Evolutionary conservation across 306 rosid genomes (phyloP), one percentile per base, ranked within the genome.

Genomic region (Senna siamea): DNA sequence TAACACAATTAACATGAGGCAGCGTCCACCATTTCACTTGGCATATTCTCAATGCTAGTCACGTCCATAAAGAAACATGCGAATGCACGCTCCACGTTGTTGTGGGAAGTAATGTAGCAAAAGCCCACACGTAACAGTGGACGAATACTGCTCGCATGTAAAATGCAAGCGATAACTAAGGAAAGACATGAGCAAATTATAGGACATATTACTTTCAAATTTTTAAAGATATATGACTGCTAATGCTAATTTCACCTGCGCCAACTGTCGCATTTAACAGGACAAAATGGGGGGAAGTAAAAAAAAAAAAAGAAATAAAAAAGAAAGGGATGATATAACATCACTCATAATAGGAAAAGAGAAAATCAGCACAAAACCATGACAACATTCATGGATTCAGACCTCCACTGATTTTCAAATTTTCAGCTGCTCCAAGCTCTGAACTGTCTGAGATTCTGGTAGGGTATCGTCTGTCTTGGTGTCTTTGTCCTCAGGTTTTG

Each of bases 361-460:
- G 83, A 81, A 80, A 73, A 79, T 70, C 79, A 80, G 63, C 84
- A 82, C 80, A 84, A 92, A 92, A 83, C 80, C 83, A 83, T 69
- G 83, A 78, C 72, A 50, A 15, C 69, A 70, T 86, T 80, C 79
- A 60, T 72, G 78, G 58, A 78, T 74, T 51, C 69, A 54, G 56
- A 66, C 79, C 76, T 77, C 70, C 69, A 32, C 56, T 32, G 60
- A 70, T 61, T 81, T 64, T 92, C 90, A 94, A 70, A 95, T 87
- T 83, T 89, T 81, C 75, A 88, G 88, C 83, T 76, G 87, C 72
- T 82, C 86, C 84, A 92, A 79, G 86, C 76, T 82, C 79, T 85
- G 85, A 73, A 71, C 74, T 5, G 83, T 80, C 82, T 85, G 78
- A 17, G 70, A 54, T 78, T 83, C 89, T 61, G 81, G 56, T 73